Evolutionary conservation across 2,329 filamentous ascomycete species (phyloP), one percentile per base, ranked within the genome.

Genomic region (Pseudocercospora fijiensis): DNA sequence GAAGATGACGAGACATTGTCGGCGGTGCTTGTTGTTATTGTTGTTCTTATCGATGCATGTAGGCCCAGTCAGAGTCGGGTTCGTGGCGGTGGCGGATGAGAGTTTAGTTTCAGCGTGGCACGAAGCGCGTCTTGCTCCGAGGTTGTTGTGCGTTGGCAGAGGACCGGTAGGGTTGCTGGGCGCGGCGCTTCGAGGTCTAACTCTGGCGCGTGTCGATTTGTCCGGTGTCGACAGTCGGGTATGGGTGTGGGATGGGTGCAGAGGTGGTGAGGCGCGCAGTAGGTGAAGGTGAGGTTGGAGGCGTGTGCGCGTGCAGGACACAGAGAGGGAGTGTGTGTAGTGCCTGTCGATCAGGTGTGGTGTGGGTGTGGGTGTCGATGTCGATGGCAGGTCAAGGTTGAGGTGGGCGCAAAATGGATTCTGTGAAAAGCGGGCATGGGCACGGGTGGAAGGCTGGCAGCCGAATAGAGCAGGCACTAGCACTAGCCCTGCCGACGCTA

Each of bases 31-130:
- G 33, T 37, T 37, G 37, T 41, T 60, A 62, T 66, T 57, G 58
- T 66, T 60, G 67, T 60, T 60, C 67, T 60, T 67, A 60, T 67
- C 55, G 61, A 62, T 69, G 70, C 71, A 71, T 69, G 65, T 64
- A 66, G 64, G 64, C 57, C 66, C 59, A 60, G 60, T 61, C 63
- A 61, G 57, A 63, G 60, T 61, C 62, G 57, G 61, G 55, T 65
- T 56, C 53, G 69, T 70, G 70, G 67, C 67, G 65, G 69, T 70
- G 70, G 67, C 67, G 65, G 49, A 53, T 53, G 57, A 57, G 53
- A 64, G 58, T 57, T 58, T 53, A 33, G 64, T 67, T 65, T 70
- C 59, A 66, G 59, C 47, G 69, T 69, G 70, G 59, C 66, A 68
- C 67, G 64, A 67, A 64, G 62, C 57, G 63, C 64, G 67, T 69